phyloP scores from a whole-genome alignment of 352 stramenopile genomes.

The Phytophthora pluvialis region DNA sequence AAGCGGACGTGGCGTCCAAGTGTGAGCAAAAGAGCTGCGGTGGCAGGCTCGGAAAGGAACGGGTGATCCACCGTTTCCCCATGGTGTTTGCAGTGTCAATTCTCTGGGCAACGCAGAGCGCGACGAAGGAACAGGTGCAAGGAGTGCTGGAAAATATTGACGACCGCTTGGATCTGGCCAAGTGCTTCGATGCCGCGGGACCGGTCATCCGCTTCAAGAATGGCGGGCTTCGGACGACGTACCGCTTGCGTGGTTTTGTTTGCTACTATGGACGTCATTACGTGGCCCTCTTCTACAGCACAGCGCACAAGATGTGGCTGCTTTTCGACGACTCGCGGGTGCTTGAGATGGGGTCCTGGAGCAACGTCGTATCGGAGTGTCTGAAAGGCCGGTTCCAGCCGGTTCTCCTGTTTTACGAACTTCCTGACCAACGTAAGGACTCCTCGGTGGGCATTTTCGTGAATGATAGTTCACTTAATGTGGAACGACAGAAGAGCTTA shows the following conservation, averaged over 20 bases:
- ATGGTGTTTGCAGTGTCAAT: slow-evolving; percentile 89
- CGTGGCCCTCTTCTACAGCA: slow-evolving; percentile 86
- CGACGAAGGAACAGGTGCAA: slow-evolving; percentile 80
- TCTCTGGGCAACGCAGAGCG: slow-evolving; percentile 76
- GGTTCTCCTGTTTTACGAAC: slow-evolving; percentile 85
- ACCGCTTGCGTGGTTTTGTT: slow-evolving; percentile 81
- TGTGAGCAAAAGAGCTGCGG: slow-evolving; percentile 65
- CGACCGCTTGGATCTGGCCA: slow-evolving; percentile 74
- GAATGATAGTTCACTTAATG: slow-evolving; percentile 34
- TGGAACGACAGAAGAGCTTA: slow-evolving; percentile 59
- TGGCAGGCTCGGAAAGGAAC: slow-evolving; percentile 76
- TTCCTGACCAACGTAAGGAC: slow-evolving; percentile 82
- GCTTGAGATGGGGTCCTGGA: slow-evolving; percentile 77
- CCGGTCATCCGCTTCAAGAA: slow-evolving; percentile 77
- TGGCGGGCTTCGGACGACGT: slow-evolving; percentile 74
- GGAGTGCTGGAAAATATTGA: slow-evolving; percentile 68
- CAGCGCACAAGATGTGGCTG: slow-evolving; percentile 87
- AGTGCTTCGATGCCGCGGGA: slow-evolving; percentile 73
- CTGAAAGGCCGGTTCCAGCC: slow-evolving; percentile 85
- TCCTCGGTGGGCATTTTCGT: slow-evolving; percentile 76
- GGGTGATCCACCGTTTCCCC: slow-evolving; percentile 83
- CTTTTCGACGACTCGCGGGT: slow-evolving; percentile 87
- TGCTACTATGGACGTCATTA: slow-evolving; percentile 89
- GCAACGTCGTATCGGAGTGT: slow-evolving; percentile 76
- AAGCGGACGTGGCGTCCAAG: slow-evolving; percentile 55